Evolutionary conservation across 495 filamentous ascomycete genomes (phyloP), one percentile per base, ranked within the genome.

Genomic region (Daldinia decipiens): DNA sequence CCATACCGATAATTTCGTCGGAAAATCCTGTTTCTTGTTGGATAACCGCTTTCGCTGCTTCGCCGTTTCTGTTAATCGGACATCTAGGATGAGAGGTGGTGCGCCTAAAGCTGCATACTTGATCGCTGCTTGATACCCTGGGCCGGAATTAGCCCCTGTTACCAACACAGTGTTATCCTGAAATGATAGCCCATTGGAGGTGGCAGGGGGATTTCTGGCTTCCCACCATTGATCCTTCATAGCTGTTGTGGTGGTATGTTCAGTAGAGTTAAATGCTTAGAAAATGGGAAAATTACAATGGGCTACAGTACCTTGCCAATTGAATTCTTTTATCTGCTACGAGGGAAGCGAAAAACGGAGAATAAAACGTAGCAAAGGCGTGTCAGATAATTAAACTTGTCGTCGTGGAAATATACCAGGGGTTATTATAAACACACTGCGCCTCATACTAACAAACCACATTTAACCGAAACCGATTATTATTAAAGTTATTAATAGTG

Each of bases 371-470:
- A 47, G n/a, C 6, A 47, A 47, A 21, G 9, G 5, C 7, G 50
- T 53, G 27, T 53, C 50, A 53, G 26, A 53, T 53, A 53, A 53
- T 53, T 31, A 53, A 53, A 53, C 13, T 26, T 53, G 12, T 27
- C 12, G 50, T 53, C 24, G 50, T n/a, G 26, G 27, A 26, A 53
- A 29, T 31, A 6, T 31, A 12, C 27, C 50, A 53, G 50, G 50
- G 50, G 24, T n/a, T n/a, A n/a, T n/a, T 53, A 53, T 31, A 27
- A 3, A 21, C 8, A 24, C 17, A 17, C 43, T 53, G 24, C 50
- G 50, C 39, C 27, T 40, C 27, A 59, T 53, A n/a, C 8, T 21
- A 34, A 34, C 32, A 45, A 45, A 45, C n/a, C 40, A 21, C 7
- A 47, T 47, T 47, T 47, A 47, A 47, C 43, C 43, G 6, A 47